Evolutionary conservation across 805 yeast genomes (phyloP).

Genomic region (Yamadazyma olivae): DNA sequence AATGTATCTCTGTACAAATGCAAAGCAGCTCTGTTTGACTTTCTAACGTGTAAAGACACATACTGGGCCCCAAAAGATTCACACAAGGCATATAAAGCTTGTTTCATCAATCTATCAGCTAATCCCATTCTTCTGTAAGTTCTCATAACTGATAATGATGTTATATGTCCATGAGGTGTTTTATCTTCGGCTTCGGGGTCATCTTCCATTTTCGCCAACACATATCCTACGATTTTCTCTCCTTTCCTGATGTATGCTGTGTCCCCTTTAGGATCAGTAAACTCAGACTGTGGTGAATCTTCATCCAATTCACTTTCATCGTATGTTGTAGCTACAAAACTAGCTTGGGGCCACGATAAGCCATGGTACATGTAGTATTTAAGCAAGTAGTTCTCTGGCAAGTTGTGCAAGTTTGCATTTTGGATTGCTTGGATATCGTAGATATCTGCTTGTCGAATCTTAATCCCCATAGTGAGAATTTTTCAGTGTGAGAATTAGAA

Average conservation of each 20-base stretch:
- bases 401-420: constrained; percentile 84
- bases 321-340: constrained; percentile 88
- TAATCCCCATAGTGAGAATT: constrained; percentile 62
- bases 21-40: constrained; percentile 90
- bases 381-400: constrained; percentile 92
- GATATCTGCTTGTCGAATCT: constrained; percentile 83
- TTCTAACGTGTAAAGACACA: constrained; percentile 90
- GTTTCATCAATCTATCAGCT: constrained; percentile 89
- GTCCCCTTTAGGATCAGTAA: constrained; percentile 50
- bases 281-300: constrained; percentile 10
- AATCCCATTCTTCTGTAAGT: constrained; percentile 93
- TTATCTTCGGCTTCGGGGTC: constrained; percentile 75
- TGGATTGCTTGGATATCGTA: constrained; percentile 93
- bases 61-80: constrained; percentile 80
- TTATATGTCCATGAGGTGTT: constrained; percentile 89
- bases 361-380: constrained; percentile 94
- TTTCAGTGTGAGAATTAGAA: too few species aligned
- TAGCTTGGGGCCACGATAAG: constrained; percentile 96
- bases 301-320: constrained; percentile 39
- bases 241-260: constrained; percentile 62
- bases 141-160: constrained; percentile 92
- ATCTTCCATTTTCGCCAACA: constrained; percentile 94
- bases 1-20: constrained; percentile 87
- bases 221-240: constrained; percentile 93
- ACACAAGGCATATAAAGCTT: constrained; percentile 71